A percentile compares a stretch with the other conserved stretches of the same genome.
Evolutionary conservation across 768 basidiomycete genomes (phyloP).

Genomic region (Amanita fuliginea): DNA sequence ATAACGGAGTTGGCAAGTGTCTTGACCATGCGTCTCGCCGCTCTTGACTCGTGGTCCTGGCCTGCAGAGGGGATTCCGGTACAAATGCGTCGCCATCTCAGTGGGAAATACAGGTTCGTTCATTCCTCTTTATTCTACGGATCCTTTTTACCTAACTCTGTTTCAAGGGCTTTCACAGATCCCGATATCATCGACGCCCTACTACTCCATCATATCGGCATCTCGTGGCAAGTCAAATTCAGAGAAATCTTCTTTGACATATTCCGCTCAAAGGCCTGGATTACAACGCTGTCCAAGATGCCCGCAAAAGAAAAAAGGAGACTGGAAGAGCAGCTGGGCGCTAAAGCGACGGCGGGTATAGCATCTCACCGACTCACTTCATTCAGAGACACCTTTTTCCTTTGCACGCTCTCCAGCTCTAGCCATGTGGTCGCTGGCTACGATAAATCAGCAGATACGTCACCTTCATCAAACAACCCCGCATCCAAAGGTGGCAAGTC

Average conservation of each 20-base stretch:
- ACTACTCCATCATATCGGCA: constrained; percentile 32
- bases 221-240: constrained; percentile 29
- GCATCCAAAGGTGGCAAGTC: constrained; percentile 5
- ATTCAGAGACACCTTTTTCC: constrained; percentile 20
- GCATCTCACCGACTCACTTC: constrained; percentile 15
- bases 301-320: constrained; percentile 11
- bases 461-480: constrained; percentile 5
- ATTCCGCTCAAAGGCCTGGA: constrained; percentile 27
- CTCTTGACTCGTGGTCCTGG: constrained; percentile 32
- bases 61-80: constrained; percentile 27
- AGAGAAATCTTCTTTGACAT: constrained; percentile 20
- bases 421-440: constrained; percentile 9
- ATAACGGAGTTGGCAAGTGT: constrained; percentile 32
- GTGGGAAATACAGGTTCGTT: constrained; percentile 33
- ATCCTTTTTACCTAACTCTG: neutral
- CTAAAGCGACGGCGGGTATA: constrained; percentile 12
- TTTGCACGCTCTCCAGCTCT: constrained; percentile 21
- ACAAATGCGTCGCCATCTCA: constrained; percentile 35
- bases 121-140: neutral
- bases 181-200: constrained; percentile 35
- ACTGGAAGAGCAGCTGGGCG: constrained; percentile 12
- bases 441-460: constrained; percentile 18
- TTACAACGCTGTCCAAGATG: constrained; percentile 10
- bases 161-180: constrained; percentile 33
- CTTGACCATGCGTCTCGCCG: constrained; percentile 32